Evolutionary conservation across 306 rosid species (phyloP), one percentile per base, ranked within the genome.

Genomic region (Gynostemma pentaphyllum): DNA sequence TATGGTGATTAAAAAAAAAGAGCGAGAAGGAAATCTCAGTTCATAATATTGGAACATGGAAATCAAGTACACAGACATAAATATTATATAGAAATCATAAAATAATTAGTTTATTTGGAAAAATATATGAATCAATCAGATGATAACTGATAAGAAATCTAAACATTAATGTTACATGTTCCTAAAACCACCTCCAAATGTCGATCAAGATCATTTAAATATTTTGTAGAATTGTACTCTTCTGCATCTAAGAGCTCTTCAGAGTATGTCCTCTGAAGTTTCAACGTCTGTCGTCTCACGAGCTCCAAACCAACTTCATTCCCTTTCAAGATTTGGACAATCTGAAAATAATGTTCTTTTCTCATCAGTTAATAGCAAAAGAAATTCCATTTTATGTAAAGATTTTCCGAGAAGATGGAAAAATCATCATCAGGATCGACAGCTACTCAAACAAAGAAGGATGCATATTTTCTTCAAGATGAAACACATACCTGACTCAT

Each of bases 241-340:
- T 86, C 95, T 78, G 95, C 90, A 70, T 88, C 95, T 0, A 67
- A 67, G 18, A 88, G 86, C 77, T 94, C 95, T 75, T 67, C 90
- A 4, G 96, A 88, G 66, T 80, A 88, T 13, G 95, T 82, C 74
- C 90, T 79, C 27, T 69, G 84, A 60, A 82, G 81, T 65, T 75
- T 84, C 14, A 88, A 76, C 60, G 66, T 83, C 11, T 86, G 82
- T 2, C 81, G 39, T 65, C 69, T 72, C 13, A 74, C 62, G 8
- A 19, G 4, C 67, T 74, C 82, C 72, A 73, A 59, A 36, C 72
- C 24, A 6, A 29, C 70, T 62, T 68, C 83, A 14, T 86, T 87
- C 2, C 95, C 90, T 76, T 64, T 80, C 49, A 94, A 62, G 45
- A 72, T 79, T 9, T 67, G 73, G 37, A 86, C 68, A 36, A 94